A percentile compares a stretch with the other conserved stretches of the same genome.
Evolutionary conservation across 177 flowering plant genomes (phyloP).

Genomic region (Viscum album): DNA sequence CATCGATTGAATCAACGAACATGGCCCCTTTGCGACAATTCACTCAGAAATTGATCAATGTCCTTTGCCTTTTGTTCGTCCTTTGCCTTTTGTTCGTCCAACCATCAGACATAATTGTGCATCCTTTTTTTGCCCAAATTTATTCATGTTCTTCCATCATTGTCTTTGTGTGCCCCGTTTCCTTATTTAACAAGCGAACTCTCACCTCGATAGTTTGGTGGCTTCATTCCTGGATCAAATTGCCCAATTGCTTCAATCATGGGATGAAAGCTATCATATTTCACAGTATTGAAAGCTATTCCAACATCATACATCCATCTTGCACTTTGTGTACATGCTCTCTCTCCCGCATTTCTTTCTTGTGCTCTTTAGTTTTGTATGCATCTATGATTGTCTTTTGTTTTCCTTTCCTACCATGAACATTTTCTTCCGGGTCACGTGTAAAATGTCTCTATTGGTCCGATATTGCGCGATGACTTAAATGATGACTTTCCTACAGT

Average conservation of each 20-base stretch:
- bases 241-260: background rate
- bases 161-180: background rate
- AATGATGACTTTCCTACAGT: too few relatives aligned
- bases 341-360: too few relatives aligned
- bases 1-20: constrained; percentile 10
- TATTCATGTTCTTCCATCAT: background rate
- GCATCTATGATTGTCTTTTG: too few relatives aligned
- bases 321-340: background rate
- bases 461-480: too few relatives aligned
- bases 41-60: constrained; percentile 3
- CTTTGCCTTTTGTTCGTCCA: background rate
- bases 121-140: background rate
- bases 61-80: too few relatives aligned
- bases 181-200: background rate
- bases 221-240: background rate
- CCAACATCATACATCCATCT: background rate
- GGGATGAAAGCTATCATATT: background rate
- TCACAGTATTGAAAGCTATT: background rate
- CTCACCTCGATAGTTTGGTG: background rate
- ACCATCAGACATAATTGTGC: constrained; percentile 13
- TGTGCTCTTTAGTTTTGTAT: too few relatives aligned
- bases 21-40: background rate
- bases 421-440: too few relatives aligned
- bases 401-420: too few relatives aligned
- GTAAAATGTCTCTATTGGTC: too few relatives aligned